Base-by-base conservation (phyloP, 139 green algal genomes). In the Haematococcus sp. region DNA sequence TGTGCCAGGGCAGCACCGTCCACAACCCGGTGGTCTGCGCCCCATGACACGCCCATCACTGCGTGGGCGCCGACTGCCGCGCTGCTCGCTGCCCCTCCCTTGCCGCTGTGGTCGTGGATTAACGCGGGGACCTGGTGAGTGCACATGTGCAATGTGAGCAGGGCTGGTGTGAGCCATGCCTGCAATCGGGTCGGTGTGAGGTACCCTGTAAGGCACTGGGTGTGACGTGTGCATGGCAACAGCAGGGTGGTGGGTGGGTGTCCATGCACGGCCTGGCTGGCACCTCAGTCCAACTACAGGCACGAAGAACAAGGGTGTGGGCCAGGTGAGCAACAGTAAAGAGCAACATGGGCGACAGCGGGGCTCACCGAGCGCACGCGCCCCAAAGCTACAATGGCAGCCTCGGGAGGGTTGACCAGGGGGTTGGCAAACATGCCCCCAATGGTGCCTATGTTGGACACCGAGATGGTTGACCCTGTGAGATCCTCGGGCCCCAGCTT, bases 351-450 rank as follows among this genome's bases (percentile, higher is more conserved):
- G 11, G 3, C 49, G 30, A 64, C 63, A 40, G 25, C 25, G 22
- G 65, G 30, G 19, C 9, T 79, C 73, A 89, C 33, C 28, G 66
- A 40, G 51, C 75, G 77, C 55, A 91, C 66, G 3, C 82, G 73
- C 2, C 94, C 94, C 32, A 98, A 75, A 0, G 94, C 91, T 28
- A 98, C 84, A 28, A 98, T 98, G 76, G 91, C 91, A 0, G 89
- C 82, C 77, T 93, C 82, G 13, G 89, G 89, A 0, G 85, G 61
- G 65, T 87, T 88, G 32, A 98, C 79, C 33, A 97, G 68, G 0
- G 94, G 93, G 0, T 84, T 85, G 20, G 92, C 91, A 63, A 94
- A 94, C 0, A 86, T 93, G 43, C 93, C 93, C 1, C 94, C 92
- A 25, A 98, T 87, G 32, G 79, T 89, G 61, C 93, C 83, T 88